Conservation (phyloP, 2,329 filamentous ascomycete genomes). For the Venturiaceae sp. region DNA sequence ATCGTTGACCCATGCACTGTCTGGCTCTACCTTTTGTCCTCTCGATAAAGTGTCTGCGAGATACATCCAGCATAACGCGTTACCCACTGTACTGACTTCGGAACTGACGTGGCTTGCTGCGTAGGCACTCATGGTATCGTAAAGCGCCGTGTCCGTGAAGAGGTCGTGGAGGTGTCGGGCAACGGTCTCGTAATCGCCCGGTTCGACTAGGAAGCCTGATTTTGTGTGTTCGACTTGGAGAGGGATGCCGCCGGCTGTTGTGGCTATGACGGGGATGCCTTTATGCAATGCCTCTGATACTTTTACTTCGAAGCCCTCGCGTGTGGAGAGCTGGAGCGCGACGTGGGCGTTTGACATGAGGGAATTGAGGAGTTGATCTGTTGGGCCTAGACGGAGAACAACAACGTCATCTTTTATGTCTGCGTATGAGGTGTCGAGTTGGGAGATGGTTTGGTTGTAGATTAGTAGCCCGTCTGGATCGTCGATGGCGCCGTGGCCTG, state of each 20-base stretch:
- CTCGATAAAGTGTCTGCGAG: slow-evolving; percentile 56
- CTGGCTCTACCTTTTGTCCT: slow-evolving; percentile 46
- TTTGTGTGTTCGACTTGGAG: slow-evolving; percentile 64
- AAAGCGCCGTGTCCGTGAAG: slow-evolving; percentile 55
- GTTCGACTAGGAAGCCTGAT: slow-evolving; percentile 64
- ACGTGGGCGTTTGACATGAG: slow-evolving; percentile 64
- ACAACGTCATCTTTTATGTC: slow-evolving; percentile 48
- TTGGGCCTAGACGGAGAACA: slow-evolving; percentile 66
- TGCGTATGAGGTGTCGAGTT: slow-evolving; percentile 51
- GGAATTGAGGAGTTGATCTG: slow-evolving; percentile 71
- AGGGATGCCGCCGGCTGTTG: slow-evolving; percentile 67
- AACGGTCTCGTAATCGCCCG: slow-evolving; percentile 60
- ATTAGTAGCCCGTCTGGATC: slow-evolving; percentile 67
- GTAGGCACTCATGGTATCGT: slow-evolving; percentile 56
- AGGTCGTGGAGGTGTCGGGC: slow-evolving; percentile 57
- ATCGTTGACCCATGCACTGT: slow-evolving; percentile 63
- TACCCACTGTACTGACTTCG: slow-evolving; percentile 73
- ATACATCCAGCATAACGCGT: slow-evolving; percentile 68
- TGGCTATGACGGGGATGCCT: slow-evolving; percentile 68
- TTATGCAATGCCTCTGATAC: slow-evolving; percentile 77
- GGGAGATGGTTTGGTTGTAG: slow-evolving; percentile 61
- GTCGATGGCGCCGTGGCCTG: slow-evolving; percentile 71
- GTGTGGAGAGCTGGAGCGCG: slow-evolving; percentile 68
- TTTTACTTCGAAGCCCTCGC: slow-evolving; percentile 81
- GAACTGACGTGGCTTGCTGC: slow-evolving; percentile 62